Conservation (phyloP, 495 filamentous ascomycete species). For the Trichoderma virens region DNA sequence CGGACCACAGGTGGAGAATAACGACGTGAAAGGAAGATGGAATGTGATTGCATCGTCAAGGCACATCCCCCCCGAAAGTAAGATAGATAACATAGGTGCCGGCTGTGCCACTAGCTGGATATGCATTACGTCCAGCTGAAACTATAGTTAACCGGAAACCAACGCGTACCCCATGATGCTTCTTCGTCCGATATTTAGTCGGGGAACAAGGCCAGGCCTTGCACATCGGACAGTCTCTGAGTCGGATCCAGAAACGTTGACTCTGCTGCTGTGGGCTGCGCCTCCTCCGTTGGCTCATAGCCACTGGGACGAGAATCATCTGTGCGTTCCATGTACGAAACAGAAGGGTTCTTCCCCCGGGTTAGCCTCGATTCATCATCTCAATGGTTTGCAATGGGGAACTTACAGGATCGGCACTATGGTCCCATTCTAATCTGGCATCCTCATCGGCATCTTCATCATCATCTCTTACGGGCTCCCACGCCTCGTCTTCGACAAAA, state of each 20-base stretch:
- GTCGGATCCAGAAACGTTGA: conserved; percentile 48
- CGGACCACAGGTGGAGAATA: conserved; percentile 54
- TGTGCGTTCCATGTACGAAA: conserved; percentile 29
- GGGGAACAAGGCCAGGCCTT: conserved; percentile 43
- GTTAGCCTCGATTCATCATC: neutral
- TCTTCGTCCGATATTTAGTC: conserved; percentile 19
- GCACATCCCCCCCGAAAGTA: conserved; percentile 33
- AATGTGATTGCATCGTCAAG: conserved; percentile 50
- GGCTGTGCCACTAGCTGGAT: conserved; percentile 90
- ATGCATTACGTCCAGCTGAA: conserved; percentile 30
- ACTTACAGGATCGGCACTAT: conserved; percentile 49
- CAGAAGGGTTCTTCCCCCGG: conserved; percentile 24
- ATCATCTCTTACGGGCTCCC: conserved; percentile 73
- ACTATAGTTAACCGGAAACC: conserved; percentile 25
- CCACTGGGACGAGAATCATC: conserved; percentile 14
- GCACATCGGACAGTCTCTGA: conserved; percentile 55
- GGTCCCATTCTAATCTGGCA: conserved; percentile 68
- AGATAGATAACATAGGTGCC: conserved; percentile 55
- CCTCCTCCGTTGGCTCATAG: neutral
- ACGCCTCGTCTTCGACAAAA: conserved; percentile 73
- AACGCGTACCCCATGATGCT: conserved; percentile 25
- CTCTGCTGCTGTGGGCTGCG: conserved; percentile 7
- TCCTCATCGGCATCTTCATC: conserved; percentile 58
- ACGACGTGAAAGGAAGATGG: conserved; percentile 56
- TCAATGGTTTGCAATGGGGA: neutral